Evolutionary conservation across 2,329 filamentous ascomycete genomes (phyloP).

Genomic region (Hypoxylon sp.): DNA sequence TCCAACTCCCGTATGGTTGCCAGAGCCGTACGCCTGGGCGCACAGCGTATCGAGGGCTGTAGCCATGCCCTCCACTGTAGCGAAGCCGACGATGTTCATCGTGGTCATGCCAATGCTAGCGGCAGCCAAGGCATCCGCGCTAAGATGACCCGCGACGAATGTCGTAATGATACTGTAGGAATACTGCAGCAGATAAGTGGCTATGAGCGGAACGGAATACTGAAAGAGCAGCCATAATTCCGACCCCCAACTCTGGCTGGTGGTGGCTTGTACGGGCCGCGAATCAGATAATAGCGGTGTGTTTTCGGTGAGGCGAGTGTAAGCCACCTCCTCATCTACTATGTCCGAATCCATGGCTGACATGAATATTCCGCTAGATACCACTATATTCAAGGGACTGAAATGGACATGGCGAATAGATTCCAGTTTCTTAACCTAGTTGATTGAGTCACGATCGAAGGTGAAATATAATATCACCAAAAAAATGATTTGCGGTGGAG

Average conservation of each 20-base stretch:
- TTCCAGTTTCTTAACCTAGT: no score
- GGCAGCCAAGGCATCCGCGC: constrained; percentile 67
- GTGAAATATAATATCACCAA: neutral
- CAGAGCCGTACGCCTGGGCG: constrained; percentile 67
- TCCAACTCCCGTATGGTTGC: constrained; percentile 63
- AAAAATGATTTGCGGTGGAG: constrained; percentile 18
- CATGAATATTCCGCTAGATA: neutral
- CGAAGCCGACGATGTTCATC: constrained; percentile 67
- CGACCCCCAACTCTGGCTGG: constrained; percentile 36
- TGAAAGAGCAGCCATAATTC: constrained; percentile 52
- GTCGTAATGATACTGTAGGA: constrained; percentile 67
- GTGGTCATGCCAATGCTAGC: constrained; percentile 68
- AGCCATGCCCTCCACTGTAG: constrained; percentile 66
- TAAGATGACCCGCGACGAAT: constrained; percentile 67
- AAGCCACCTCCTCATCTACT: constrained; percentile 18
- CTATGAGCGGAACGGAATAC: constrained; percentile 65
- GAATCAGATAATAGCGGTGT: constrained; percentile 45
- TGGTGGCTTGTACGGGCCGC: constrained; percentile 28
- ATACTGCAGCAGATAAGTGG: constrained; percentile 70
- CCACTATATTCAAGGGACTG: neutral
- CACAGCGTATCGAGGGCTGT: constrained; percentile 67
- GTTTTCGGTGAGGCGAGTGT: constrained; percentile 31
- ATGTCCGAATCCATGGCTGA: constrained; percentile 25
- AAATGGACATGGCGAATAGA: neutral
- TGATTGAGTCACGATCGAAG: neutral